A percentile compares a stretch with the other conserved stretches of the same genome.
phyloP scores from a whole-genome alignment of 495 filamentous ascomycete species.

The Penicillium pancosmium region DNA sequence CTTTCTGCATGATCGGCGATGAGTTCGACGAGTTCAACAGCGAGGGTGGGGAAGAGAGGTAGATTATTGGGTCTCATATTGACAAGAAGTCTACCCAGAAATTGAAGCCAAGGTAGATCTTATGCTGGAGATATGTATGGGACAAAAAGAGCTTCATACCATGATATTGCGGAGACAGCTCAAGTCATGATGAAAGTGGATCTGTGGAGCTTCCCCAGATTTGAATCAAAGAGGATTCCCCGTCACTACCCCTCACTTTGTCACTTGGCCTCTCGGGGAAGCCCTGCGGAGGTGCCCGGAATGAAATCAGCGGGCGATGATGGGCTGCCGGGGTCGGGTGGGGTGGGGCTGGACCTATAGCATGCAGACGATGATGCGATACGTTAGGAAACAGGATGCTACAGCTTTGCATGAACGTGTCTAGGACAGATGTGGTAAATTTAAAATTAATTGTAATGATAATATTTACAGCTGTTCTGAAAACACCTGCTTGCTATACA shows the following conservation, averaged over 20 bases:
- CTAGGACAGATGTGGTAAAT: background rate
- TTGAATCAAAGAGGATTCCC: slow-evolving; percentile 8
- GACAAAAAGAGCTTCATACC: background rate
- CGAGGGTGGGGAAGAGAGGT: slow-evolving; percentile 13
- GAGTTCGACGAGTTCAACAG: slow-evolving; percentile 31
- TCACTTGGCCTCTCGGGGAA: slow-evolving; percentile 3
- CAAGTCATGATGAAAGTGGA: slow-evolving; percentile 12
- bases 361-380: background rate
- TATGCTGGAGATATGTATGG: background rate
- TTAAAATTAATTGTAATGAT: background rate
- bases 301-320: background rate
- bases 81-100: background rate
- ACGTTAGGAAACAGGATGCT: background rate
- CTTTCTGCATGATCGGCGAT: slow-evolving; percentile 17
- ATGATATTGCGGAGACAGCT: background rate
- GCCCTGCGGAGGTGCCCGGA: slow-evolving; percentile 2
- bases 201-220: slow-evolving; percentile 29
- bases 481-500: no score
- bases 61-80: slow-evolving; percentile 1
- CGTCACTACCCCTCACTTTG: slow-evolving; percentile 24
- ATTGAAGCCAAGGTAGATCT: background rate
- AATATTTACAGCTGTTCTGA: no score
- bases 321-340: background rate
- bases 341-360: background rate
- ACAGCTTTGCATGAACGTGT: no score